These are phyloP conservation scores for Sequoiadendron giganteum DNA, from an alignment of 75 land plant genomes.

Conservation along the genomic window DNA sequence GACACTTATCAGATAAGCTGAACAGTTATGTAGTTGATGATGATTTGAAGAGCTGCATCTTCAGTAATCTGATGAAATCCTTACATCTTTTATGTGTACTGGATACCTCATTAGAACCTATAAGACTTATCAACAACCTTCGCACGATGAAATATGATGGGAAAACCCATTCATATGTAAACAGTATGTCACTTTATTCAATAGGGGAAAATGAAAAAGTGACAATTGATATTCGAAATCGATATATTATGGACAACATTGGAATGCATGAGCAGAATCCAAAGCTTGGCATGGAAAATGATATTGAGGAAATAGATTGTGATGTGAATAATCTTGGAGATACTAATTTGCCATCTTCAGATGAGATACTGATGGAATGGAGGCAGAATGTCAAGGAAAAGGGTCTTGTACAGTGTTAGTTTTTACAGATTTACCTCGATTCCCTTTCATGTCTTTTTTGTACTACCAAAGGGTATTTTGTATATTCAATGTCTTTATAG, in stretches of 20 bases:
- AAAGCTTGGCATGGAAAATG: conserved; percentile 2
- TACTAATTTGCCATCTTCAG: conserved; percentile 34
- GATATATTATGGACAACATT: background rate
- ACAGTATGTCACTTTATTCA: background rate
- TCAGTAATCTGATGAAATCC: conserved; percentile 26
- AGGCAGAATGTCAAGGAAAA: conserved; percentile 17
- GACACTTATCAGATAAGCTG: conserved; percentile 19
- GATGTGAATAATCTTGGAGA: background rate
- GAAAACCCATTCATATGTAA: background rate
- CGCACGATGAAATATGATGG: background rate
- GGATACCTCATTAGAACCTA: background rate
- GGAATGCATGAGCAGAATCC: background rate
- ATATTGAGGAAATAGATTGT: background rate
- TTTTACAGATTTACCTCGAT: background rate
- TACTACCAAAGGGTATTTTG: background rate
- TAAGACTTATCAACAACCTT: background rate
- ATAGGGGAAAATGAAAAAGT: conserved; percentile 1
- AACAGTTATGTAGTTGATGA: conserved; percentile 12
- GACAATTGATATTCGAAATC: background rate
- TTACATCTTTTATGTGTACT: conserved; percentile 32
- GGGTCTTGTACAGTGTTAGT: background rate
- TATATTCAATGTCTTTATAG: background rate
- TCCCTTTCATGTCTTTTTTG: background rate
- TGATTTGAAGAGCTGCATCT: conserved; percentile 26
- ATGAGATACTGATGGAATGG: conserved; percentile 53